Evolutionary conservation across 768 basidiomycete genomes (phyloP).

Genomic region (Pholiota molesta): DNA sequence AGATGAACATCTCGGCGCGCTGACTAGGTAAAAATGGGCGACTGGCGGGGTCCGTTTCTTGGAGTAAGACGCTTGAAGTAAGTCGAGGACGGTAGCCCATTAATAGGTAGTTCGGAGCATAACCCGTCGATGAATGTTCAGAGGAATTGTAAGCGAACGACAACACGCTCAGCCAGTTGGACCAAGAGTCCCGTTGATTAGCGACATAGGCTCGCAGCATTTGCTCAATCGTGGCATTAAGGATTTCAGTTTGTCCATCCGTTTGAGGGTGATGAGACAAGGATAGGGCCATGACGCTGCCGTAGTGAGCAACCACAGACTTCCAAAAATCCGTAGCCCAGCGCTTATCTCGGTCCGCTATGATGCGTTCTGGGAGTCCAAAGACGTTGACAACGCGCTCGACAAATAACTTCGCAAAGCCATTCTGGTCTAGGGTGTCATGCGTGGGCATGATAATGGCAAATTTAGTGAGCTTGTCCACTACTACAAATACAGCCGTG

Average conservation of each 20-base stretch:
- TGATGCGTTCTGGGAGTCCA: slow-evolving; percentile 24
- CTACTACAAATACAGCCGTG: slow-evolving; percentile 25
- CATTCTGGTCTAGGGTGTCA: slow-evolving; percentile 18
- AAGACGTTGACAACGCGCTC: slow-evolving; percentile 24
- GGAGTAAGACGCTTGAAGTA: neutral
- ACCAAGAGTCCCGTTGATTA: slow-evolving; percentile 27
- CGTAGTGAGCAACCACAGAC: slow-evolving; percentile 21
- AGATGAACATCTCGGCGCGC: neutral
- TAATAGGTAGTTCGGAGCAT: slow-evolving; percentile 30
- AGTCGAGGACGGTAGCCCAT: slow-evolving; percentile 29
- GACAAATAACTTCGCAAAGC: slow-evolving; percentile 26
- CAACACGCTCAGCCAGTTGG: slow-evolving; percentile 25
- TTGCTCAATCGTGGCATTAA: slow-evolving; percentile 31
- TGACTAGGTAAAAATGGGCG: slow-evolving; percentile 2
- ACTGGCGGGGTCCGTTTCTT: neutral
- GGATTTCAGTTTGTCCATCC: slow-evolving; percentile 33
- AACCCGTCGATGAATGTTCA: slow-evolving; percentile 25
- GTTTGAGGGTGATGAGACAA: slow-evolving; percentile 41
- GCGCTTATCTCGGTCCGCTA: slow-evolving; percentile 21
- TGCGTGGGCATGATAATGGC: slow-evolving; percentile 21
- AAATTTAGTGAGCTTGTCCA: slow-evolving; percentile 29
- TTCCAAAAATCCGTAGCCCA: slow-evolving; percentile 32
- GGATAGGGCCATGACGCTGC: slow-evolving; percentile 24
- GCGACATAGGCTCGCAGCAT: slow-evolving; percentile 31
- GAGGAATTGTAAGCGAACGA: slow-evolving; percentile 34